Base-by-base conservation (phyloP, 129 eudicot genomes). In the Heracleum sosnowskyi region DNA sequence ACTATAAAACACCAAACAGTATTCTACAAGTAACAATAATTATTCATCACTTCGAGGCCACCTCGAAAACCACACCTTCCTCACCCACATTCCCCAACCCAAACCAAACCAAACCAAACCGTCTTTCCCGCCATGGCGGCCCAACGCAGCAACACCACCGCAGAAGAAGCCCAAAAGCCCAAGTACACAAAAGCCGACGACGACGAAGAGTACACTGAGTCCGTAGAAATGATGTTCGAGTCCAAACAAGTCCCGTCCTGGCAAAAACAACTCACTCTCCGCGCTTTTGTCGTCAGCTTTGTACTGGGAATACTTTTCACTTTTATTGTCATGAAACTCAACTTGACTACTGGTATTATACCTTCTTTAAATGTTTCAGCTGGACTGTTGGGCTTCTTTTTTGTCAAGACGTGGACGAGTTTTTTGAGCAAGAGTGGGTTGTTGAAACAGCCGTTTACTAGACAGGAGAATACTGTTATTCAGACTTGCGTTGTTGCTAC, bases 401-500 rank as follows among this genome's bases (percentile, higher is more conserved):
- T 94, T 83, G 91, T 94, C 11, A 94, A 91, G 79, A 91, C 96
- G 11, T 94, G 98, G 98, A 94, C 98, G 0, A 87, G 82, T 47
- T 80, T 91, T 64, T 88, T 94, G 4, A 90, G 83, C 12, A 91
- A 88, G 78, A 84, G 93, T 11, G 98, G 98, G 11, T 11, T 91
- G 70, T 51, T 94, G 46, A 82, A 84, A 73, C 98, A 94, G 81
- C 98, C 98, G 12, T 94, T 94, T 63, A 94, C 98, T 3, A 63
- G 98, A 71, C 98, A 94, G 42, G 98, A 94, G 82, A 94, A 94
- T 79, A 94, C 98, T 1, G 97, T 94, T 18, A 94, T 94, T 83
- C 98, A 91, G 92, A 94, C 98, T 0, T 94, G 98, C 57, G 98
- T 94, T 44, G 98, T 94, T 22, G 98, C 98, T 34, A 77, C 96